A percentile compares a stretch with the other conserved stretches of the same genome.
These are phyloP conservation scores for Acanthamoeba sp. DNA, from an alignment of 208 protist species.

Conservation along the genomic window DNA sequence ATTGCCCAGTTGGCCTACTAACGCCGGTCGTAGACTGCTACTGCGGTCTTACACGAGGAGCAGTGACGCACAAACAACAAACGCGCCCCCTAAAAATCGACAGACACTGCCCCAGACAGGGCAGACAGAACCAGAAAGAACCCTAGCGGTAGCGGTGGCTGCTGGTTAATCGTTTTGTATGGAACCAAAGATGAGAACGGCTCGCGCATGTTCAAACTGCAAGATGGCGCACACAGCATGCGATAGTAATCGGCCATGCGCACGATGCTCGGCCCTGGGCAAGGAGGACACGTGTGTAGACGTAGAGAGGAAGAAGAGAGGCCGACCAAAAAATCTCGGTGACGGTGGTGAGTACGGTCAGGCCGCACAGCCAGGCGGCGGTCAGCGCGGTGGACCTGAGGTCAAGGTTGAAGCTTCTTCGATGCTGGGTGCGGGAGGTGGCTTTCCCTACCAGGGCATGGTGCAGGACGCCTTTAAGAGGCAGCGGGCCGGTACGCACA, in stretches of 20 bases:
- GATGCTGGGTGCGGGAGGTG: background rate
- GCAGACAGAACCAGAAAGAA: no score
- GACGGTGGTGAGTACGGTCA: background rate
- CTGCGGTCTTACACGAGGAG: no score
- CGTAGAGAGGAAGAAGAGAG: conserved; percentile 12
- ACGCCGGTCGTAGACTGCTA: no score
- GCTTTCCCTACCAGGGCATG: background rate
- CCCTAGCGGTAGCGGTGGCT: background rate
- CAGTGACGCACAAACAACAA: no score
- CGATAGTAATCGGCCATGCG: conserved; percentile 50
- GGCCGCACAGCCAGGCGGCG: background rate
- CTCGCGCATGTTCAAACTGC: conserved; percentile 55
- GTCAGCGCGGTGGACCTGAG: background rate
- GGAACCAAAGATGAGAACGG: conserved; percentile 34
- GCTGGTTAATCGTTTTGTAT: no score
- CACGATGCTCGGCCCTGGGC: conserved; percentile 4
- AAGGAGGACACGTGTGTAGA: conserved; percentile 46
- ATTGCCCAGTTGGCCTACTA: no score
- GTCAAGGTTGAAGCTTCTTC: background rate
- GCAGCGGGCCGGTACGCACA: background rate
- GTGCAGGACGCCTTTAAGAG: background rate
- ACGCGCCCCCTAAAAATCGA: no score
- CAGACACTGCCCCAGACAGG: no score
- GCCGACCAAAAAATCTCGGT: conserved; percentile 7
- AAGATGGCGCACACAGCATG: conserved; percentile 53